Conservation (phyloP, 768 basidiomycete genomes). For the Mycena albidolilacea region DNA sequence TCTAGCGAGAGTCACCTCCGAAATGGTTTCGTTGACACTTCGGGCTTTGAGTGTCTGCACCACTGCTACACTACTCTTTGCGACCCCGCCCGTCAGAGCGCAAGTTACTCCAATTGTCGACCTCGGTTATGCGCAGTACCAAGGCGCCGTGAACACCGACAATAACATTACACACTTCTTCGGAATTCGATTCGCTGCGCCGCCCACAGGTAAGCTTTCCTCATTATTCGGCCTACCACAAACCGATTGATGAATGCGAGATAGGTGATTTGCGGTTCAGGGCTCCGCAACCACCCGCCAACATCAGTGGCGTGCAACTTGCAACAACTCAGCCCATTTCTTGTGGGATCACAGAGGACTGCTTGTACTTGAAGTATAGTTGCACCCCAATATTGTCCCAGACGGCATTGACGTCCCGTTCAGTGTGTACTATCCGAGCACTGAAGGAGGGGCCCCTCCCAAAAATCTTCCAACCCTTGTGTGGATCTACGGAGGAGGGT, state of each 20-base stretch:
- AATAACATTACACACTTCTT: slow-evolving; percentile 44
- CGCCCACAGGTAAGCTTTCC: slow-evolving; percentile 49
- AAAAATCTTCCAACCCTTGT: too few species aligned
- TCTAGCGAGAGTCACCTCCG: slow-evolving; percentile 1
- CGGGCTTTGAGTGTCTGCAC: slow-evolving; percentile 7
- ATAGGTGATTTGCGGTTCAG: slow-evolving; percentile 30
- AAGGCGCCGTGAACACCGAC: slow-evolving; percentile 41
- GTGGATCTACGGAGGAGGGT: too few species aligned
- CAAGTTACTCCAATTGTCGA: slow-evolving; percentile 49
- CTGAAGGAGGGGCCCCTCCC: too few species aligned
- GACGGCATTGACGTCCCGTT: too few species aligned
- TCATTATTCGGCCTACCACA: background rate
- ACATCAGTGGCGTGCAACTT: too few species aligned
- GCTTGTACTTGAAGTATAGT: too few species aligned
- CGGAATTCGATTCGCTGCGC: slow-evolving; percentile 43
- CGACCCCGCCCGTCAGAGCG: background rate
- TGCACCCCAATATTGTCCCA: too few species aligned
- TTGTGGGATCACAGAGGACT: too few species aligned
- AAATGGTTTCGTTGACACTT: slow-evolving; percentile 9
- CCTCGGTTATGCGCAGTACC: slow-evolving; percentile 58
- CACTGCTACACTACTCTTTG: background rate
- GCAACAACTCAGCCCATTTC: too few species aligned
- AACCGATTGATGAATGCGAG: slow-evolving; percentile 38
- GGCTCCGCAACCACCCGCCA: too few species aligned
- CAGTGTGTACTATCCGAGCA: too few species aligned